Percentiles rank a stretch among this genome's conserved stretches.
Evolutionary conservation across 805 yeast genomes (phyloP).

Genomic region (Nakazawaea populi): DNA sequence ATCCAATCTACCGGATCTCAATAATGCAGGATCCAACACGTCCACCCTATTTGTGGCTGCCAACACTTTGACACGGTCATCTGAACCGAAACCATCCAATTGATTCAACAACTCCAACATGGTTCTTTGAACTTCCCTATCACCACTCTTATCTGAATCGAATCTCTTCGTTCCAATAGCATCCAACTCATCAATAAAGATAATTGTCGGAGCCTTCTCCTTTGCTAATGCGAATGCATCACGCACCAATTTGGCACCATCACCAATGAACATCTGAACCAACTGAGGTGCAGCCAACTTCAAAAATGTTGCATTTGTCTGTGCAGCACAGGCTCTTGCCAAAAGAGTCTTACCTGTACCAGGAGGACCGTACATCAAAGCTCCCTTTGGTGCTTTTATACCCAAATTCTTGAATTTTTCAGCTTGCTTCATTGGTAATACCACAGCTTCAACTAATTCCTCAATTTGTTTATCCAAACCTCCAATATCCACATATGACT

Average conservation of each 20-base stretch:
- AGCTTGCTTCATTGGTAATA: slow-evolving; percentile 96
- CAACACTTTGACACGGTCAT: slow-evolving; percentile 92
- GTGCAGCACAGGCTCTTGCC: slow-evolving; percentile 99
- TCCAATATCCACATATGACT: slow-evolving; percentile 95
- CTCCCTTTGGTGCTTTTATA: slow-evolving; percentile 97
- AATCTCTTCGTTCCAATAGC: slow-evolving; percentile 98
- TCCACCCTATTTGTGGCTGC: slow-evolving; percentile 99
- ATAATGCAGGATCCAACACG: slow-evolving; percentile 94
- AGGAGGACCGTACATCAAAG: slow-evolving; percentile 98
- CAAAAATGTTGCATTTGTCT: slow-evolving; percentile 93
- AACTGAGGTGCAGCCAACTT: slow-evolving; percentile 97
- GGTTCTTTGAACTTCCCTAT: slow-evolving; percentile 97
- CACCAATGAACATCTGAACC: slow-evolving; percentile 98
- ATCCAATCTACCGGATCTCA: slow-evolving; percentile 96
- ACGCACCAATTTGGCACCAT: slow-evolving; percentile 95
- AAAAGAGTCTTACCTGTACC: slow-evolving; percentile 97
- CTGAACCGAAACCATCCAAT: slow-evolving; percentile 96
- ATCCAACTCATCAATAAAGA: slow-evolving; percentile 96
- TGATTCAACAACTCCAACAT: slow-evolving; percentile 97
- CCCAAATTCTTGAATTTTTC: slow-evolving; percentile 93
- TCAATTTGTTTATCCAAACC: slow-evolving; percentile 98
- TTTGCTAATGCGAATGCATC: slow-evolving; percentile 97
- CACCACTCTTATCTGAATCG: slow-evolving; percentile 96
- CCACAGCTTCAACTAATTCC: slow-evolving; percentile 97
- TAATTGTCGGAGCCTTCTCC: slow-evolving; percentile 97